Evolutionary conservation across 1,139 yeast species (phyloP).

Genomic region (Saccharomyces hybrid): DNA sequence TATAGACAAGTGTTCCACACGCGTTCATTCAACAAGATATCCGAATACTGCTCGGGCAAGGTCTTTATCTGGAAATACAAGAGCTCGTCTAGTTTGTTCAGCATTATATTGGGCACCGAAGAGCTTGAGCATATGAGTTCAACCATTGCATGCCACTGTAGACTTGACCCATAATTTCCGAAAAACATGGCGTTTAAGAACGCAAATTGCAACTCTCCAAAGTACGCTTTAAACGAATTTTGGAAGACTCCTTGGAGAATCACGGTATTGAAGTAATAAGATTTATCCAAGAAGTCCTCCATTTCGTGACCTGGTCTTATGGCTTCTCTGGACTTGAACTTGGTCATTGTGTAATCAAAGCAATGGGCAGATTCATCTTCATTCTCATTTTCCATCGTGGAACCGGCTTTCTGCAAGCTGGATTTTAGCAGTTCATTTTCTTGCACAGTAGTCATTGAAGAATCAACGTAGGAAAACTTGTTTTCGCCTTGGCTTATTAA

Average conservation of each 20-base stretch:
- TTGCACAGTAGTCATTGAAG: constrained; percentile 37
- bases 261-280: constrained; percentile 37
- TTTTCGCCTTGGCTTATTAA: background rate
- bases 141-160: constrained; percentile 40
- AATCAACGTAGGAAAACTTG: constrained; percentile 23
- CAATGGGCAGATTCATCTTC: constrained; percentile 25
- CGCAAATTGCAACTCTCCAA: constrained; percentile 39
- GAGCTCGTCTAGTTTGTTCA: constrained; percentile 25
- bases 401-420: constrained; percentile 24
- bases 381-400: constrained; percentile 20
- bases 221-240: constrained; percentile 18
- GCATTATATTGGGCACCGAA: constrained; percentile 14
- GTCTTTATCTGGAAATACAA: constrained; percentile 30
- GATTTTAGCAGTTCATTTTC: constrained; percentile 34
- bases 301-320: constrained; percentile 33
- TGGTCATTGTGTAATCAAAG: constrained; percentile 33
- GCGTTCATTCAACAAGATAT: constrained; percentile 28
- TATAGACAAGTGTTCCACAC: constrained; percentile 14
- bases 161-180: constrained; percentile 41
- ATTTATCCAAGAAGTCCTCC: constrained; percentile 38
- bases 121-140: constrained; percentile 33
- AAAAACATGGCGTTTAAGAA: constrained; percentile 35
- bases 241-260: constrained; percentile 20
- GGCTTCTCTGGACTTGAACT: constrained; percentile 34
- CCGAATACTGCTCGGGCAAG: constrained; percentile 37